Base-by-base conservation (phyloP, 306 rosid genomes). In the Lathyrus oleraceus region DNA sequence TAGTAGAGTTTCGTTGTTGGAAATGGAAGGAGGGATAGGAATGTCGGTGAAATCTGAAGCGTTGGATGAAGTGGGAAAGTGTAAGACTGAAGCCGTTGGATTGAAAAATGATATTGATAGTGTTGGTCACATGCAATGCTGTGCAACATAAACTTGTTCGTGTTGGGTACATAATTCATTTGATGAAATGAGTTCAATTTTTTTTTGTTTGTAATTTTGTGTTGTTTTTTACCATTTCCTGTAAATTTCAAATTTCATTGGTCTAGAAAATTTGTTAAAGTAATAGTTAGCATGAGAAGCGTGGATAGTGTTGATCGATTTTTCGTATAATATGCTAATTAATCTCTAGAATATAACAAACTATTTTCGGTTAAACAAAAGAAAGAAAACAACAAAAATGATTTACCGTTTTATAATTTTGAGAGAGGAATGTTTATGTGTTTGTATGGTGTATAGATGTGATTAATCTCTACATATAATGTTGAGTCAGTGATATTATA, bases 31-130 rank as follows among this genome's bases (percentile, higher is more conserved):
- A 32, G 36, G 0, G 8, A 6, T 6, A 6, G 36, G 7, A 7
- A 35, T 7, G 39, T 35, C 39, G 0, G 60, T 15, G 61, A 42
- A 60, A 48, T 42, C 35, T 13, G 73, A 67, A 72, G 32, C 59
- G 61, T 56, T 68, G 13, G 74, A 77, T 40, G 64, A 28, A 21
- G 25, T 15, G 2, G 27, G 21, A 17, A 70, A 59, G 28, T 74
- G 78, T 70, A 72, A 45, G 15, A 39, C 5, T 61, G 11, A 13
- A 60, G 64, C 40, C 23, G 66, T 12, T 15, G 84, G 67, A 43
- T 60, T 53, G 57, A 19, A 13, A 14, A 48, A 39, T n/a, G n/a
- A n/a, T n/a, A n/a, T n/a, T n/a, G n/a, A n/a, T 60, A 16, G 9
- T 16, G 15, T 3, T 16, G 20, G 4, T 11, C 47, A 21, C 8